These are phyloP conservation scores for Sordariomycetes sp. DNA, from an alignment of 2,329 filamentous ascomycete genomes.

Conservation along the genomic window DNA sequence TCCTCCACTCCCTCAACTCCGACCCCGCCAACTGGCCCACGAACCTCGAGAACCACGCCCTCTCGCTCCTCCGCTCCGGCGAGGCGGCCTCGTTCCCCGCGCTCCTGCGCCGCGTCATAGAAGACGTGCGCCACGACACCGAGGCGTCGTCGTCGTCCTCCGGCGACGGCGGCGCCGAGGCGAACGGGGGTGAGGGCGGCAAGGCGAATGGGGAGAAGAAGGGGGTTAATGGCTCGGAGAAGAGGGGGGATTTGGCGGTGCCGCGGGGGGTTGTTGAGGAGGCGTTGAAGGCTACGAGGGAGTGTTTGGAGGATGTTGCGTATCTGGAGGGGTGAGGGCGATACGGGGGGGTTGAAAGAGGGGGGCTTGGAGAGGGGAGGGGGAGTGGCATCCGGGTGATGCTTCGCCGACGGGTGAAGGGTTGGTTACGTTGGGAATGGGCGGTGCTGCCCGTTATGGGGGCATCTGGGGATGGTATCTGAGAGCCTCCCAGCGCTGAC, in stretches of 20 bases:
- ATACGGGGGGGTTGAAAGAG: background rate
- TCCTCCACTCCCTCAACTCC: conserved; percentile 51
- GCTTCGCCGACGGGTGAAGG: background rate
- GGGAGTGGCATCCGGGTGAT: background rate
- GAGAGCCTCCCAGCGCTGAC: background rate
- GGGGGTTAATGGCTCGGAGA: conserved; percentile 9
- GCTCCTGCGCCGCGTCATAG: conserved; percentile 49
- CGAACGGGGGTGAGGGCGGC: background rate
- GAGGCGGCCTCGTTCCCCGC: conserved; percentile 49
- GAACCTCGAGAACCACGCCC: conserved; percentile 45
- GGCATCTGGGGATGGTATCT: background rate
- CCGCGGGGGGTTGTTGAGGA: conserved; percentile 49
- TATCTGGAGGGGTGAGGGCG: background rate
- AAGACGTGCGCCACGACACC: conserved; percentile 47
- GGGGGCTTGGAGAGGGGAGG: background rate
- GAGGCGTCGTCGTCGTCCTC: conserved; percentile 6
- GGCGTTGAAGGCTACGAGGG: conserved; percentile 46
- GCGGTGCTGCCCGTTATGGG: background rate
- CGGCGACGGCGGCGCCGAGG: conserved; percentile 8
- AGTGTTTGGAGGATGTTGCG: conserved; percentile 36
- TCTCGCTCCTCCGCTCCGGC: conserved; percentile 48
- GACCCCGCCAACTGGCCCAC: conserved; percentile 54
- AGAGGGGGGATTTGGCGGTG: conserved; percentile 36
- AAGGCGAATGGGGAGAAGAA: conserved; percentile 12
- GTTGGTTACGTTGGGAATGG: background rate